Conservation (phyloP, 2,329 filamentous ascomycete genomes). For the Trichoderma arundinaceum region DNA sequence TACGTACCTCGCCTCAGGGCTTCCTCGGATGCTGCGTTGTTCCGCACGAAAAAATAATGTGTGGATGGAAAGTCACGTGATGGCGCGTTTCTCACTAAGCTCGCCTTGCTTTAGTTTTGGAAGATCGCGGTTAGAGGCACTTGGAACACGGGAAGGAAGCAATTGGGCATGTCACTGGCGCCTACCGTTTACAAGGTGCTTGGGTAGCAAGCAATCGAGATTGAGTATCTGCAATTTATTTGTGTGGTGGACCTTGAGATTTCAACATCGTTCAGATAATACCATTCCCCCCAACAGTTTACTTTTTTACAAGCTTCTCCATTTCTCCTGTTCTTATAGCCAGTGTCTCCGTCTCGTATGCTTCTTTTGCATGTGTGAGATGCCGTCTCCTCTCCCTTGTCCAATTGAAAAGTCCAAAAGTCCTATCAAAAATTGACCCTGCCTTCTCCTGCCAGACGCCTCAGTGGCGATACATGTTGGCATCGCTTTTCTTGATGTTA, state of each 20-base stretch:
- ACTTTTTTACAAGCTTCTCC: background rate
- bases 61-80: background rate
- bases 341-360: background rate
- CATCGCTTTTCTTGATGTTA: background rate
- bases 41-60: constrained; percentile 33
- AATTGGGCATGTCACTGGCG: too few relatives aligned
- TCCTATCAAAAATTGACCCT: background rate
- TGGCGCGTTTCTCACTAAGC: constrained; percentile 9
- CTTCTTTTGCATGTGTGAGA: background rate
- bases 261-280: background rate
- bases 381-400: background rate
- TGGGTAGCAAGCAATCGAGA: background rate
- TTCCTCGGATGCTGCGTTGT: constrained; percentile 37
- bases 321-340: background rate
- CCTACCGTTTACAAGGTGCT: too few relatives aligned
- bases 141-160: background rate
- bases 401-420: constrained; percentile 5
- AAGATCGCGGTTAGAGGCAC: background rate
- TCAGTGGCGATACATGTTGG: background rate
- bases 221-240: background rate
- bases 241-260: background rate
- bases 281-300: background rate
- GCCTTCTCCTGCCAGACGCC: constrained; percentile 6
- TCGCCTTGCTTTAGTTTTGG: background rate
- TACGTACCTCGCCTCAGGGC: constrained; percentile 44